A percentile compares a stretch with the other conserved stretches of the same genome.
Evolutionary conservation across 441 rosid species (phyloP).

Genomic region (Raphanus hybrid): DNA sequence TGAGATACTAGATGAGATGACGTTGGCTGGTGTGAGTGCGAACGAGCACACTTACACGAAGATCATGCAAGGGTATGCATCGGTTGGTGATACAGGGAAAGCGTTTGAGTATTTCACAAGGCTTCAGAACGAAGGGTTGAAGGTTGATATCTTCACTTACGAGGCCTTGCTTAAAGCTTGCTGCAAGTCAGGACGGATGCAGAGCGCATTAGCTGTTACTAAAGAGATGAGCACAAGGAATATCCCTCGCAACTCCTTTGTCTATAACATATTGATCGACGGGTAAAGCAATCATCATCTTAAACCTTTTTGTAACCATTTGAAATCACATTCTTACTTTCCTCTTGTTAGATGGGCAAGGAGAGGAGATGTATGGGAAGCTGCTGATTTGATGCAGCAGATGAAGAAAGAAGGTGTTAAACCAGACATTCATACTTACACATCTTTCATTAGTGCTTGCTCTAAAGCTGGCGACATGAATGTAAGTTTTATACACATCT

Average conservation of each 20-base stretch:
- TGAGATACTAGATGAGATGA: slow-evolving; percentile 89
- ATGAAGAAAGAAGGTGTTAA: slow-evolving; percentile 85
- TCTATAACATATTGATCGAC: slow-evolving; percentile 89
- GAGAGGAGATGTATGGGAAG: slow-evolving; percentile 99
- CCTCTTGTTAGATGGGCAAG: slow-evolving; percentile 80
- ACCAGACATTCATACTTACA: slow-evolving; percentile 91
- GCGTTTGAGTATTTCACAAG: slow-evolving; percentile 88
- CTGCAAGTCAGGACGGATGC: slow-evolving; percentile 98
- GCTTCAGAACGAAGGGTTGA: slow-evolving; percentile 81
- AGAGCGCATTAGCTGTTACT: slow-evolving; percentile 95
- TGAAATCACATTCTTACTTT: not conserved
- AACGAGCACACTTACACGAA: slow-evolving; percentile 91
- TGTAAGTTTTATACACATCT: slow-evolving; percentile 50
- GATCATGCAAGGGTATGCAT: slow-evolving; percentile 98
- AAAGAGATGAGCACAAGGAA: slow-evolving; percentile 87
- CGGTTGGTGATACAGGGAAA: slow-evolving; percentile 89
- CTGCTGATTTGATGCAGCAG: slow-evolving; percentile 93
- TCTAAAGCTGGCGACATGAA: slow-evolving; percentile 97
- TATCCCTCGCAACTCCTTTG: slow-evolving; percentile 76
- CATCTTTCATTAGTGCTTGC: slow-evolving; percentile 94
- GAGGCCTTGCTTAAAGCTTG: slow-evolving; percentile 96
- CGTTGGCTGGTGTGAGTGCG: slow-evolving; percentile 74
- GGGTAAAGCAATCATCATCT: slow-evolving; percentile 55
- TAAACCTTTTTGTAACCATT: not conserved
- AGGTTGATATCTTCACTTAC: slow-evolving; percentile 81